phyloP scores from a whole-genome alignment of 2,329 filamentous ascomycete genomes.

The Arthrobotrys conoides region DNA sequence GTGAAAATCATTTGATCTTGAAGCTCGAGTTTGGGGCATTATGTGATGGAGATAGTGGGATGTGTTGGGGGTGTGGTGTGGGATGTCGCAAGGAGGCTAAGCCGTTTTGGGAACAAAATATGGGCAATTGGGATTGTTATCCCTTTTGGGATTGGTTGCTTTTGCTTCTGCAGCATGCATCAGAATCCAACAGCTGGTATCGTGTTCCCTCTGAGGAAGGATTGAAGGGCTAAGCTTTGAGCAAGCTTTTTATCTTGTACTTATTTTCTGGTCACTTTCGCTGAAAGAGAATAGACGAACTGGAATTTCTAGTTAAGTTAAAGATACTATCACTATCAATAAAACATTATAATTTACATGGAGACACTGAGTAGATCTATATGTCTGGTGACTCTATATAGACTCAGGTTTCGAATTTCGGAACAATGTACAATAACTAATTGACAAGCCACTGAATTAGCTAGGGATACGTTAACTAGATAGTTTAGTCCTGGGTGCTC shows the following conservation, averaged over 20 bases:
- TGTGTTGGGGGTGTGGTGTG: conserved; percentile 41
- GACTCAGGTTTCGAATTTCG: too few relatives aligned
- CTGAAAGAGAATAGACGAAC: not conserved
- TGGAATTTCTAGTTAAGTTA: not conserved
- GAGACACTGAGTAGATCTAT: too few relatives aligned
- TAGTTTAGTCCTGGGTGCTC: not conserved
- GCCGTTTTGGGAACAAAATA: conserved; percentile 32
- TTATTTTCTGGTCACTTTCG: not conserved
- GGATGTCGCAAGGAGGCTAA: conserved; percentile 2
- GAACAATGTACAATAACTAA: too few relatives aligned
- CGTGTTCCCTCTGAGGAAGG: not conserved
- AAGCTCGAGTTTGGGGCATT: conserved; percentile 8
- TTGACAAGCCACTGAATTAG: too few relatives aligned
- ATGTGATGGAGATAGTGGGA: conserved; percentile 31
- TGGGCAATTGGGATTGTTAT: conserved; percentile 12
- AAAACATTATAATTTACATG: too few relatives aligned
- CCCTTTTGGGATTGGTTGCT: conserved; percentile 11
- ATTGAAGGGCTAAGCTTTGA: too few relatives aligned
- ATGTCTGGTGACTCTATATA: too few relatives aligned
- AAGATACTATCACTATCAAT: too few relatives aligned
- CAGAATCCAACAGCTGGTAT: not conserved
- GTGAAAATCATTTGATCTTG: not conserved
- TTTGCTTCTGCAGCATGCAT: not conserved
- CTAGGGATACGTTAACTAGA: not conserved
- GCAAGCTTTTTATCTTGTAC: not conserved